These are phyloP conservation scores for Ustilago sp. DNA, from an alignment of 1,284 basidiomycete genomes.

Conservation along the genomic window DNA sequence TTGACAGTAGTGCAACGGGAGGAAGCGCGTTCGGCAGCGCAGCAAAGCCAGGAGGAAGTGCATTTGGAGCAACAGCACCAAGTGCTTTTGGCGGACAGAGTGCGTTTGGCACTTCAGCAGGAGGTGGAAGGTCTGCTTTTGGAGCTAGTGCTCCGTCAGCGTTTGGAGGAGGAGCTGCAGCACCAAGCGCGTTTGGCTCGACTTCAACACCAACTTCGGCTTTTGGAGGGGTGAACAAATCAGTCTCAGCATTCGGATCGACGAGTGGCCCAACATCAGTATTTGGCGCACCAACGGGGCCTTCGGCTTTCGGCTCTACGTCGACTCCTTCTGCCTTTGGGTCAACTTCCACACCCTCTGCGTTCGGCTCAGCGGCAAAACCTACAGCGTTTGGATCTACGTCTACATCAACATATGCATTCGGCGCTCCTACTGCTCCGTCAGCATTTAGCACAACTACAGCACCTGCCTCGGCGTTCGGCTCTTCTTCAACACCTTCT, in stretches of 20 bases:
- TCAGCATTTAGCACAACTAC: conserved; percentile 23
- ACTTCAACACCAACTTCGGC: conserved; percentile 22
- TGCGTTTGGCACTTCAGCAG: conserved; percentile 16
- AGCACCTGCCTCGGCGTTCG: conserved; percentile 15
- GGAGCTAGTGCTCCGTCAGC: conserved; percentile 15
- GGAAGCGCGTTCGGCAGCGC: conserved; percentile 31
- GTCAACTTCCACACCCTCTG: conserved; percentile 5
- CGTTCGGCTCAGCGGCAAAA: conserved; percentile 22
- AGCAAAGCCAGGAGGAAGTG: conserved; percentile 18
- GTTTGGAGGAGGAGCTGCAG: conserved; percentile 5
- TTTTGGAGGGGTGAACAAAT: conserved; percentile 16
- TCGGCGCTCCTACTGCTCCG: conserved; percentile 16
- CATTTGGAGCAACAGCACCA: conserved; percentile 16
- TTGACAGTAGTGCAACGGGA: conserved; percentile 22
- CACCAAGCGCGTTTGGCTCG: conserved; percentile 25
- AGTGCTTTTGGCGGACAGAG: conserved; percentile 13
- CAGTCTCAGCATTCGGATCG: conserved; percentile 24
- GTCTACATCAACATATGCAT: conserved; percentile 22
- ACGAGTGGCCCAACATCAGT: conserved; percentile 1
- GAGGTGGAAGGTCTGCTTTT: conserved; percentile 17
- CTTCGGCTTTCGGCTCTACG: conserved; percentile 9
- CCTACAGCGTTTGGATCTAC: conserved; percentile 29
- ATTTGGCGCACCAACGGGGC: conserved; percentile 2
- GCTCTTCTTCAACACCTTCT: conserved; percentile 9
- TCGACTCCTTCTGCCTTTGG: conserved; percentile 12